Conservation (phyloP, 2,329 filamentous ascomycete genomes). For the Hortaea werneckii region DNA sequence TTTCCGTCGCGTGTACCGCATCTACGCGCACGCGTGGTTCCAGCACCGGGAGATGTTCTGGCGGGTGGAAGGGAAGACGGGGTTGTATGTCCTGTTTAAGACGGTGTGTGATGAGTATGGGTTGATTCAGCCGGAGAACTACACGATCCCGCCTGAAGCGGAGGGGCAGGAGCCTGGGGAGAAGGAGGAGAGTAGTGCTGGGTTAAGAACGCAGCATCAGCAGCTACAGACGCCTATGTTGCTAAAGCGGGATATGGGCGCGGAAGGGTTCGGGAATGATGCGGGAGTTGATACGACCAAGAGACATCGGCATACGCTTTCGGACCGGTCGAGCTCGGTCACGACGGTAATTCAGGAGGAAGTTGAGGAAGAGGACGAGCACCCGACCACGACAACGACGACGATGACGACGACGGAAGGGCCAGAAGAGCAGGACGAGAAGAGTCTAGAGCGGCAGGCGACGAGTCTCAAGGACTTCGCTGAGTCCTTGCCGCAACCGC, state of each 20-base stretch:
- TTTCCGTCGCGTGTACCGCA: constrained; percentile 85
- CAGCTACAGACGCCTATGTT: constrained; percentile 20
- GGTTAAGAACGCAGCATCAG: constrained; percentile 1
- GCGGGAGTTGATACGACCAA: constrained; percentile 62
- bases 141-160: constrained; percentile 87
- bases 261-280: constrained; percentile 30
- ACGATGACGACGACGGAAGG: neutral
- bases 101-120: constrained; percentile 88
- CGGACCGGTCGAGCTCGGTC: constrained; percentile 61
- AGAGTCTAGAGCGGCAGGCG: constrained; percentile 16
- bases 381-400: no score
- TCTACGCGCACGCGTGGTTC: constrained; percentile 98
- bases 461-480: constrained; percentile 13
- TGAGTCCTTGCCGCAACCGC: constrained; percentile 5
- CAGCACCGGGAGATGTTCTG: constrained; percentile 93
- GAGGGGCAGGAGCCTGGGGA: constrained; percentile 58
- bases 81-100: constrained; percentile 93
- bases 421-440: constrained; percentile 1
- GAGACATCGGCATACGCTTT: constrained; percentile 73
- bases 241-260: constrained; percentile 24
- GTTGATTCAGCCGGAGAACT: constrained; percentile 84
- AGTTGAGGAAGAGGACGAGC: constrained; percentile 49
- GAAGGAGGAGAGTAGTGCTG: constrained; percentile 3
- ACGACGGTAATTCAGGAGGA: constrained; percentile 74
- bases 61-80: constrained; percentile 82